phyloP scores from a whole-genome alignment of 2,329 filamentous ascomycete species.

The Calonectria pauciramosa region DNA sequence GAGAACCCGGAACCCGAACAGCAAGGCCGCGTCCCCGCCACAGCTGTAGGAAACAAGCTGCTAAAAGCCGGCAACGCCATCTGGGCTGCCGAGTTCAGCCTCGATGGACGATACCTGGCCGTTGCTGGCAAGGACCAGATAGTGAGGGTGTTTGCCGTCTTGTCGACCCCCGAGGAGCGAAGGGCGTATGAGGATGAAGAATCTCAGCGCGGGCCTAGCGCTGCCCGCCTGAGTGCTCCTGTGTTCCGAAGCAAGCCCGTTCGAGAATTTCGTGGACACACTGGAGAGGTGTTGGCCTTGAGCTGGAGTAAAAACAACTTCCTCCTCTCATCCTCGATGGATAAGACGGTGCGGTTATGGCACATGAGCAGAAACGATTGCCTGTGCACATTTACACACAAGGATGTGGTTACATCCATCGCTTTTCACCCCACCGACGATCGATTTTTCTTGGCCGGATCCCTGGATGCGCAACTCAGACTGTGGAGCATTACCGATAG shows the following conservation, averaged over 20 bases:
- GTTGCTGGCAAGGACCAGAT: conserved; percentile 92
- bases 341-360: conserved; percentile 96
- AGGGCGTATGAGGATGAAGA: conserved; percentile 77
- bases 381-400: conserved; percentile 93
- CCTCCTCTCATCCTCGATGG: conserved; percentile 94
- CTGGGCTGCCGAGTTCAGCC: conserved; percentile 94
- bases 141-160: conserved; percentile 89
- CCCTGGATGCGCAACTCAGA: conserved; percentile 87
- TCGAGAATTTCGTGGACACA: conserved; percentile 86
- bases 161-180: conserved; percentile 86
- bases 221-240: conserved; percentile 83
- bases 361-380: conserved; percentile 89
- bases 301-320: conserved; percentile 99
- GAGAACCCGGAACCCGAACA: conserved; percentile 47
- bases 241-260: conserved; percentile 87
- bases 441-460: conserved; percentile 95
- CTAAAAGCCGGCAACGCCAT: conserved; percentile 74
- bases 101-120: conserved; percentile 90
- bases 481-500: conserved; percentile 99
- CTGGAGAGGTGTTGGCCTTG: conserved; percentile 87
- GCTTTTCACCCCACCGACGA: conserved; percentile 96
- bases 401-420: conserved; percentile 94
- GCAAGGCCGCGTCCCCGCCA: conserved; percentile 49
- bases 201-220: conserved; percentile 48
- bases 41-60: conserved; percentile 57